These are phyloP conservation scores for Lactifluus hygrophoroides DNA, from an alignment of 768 basidiomycete genomes.

Conservation along the genomic window DNA sequence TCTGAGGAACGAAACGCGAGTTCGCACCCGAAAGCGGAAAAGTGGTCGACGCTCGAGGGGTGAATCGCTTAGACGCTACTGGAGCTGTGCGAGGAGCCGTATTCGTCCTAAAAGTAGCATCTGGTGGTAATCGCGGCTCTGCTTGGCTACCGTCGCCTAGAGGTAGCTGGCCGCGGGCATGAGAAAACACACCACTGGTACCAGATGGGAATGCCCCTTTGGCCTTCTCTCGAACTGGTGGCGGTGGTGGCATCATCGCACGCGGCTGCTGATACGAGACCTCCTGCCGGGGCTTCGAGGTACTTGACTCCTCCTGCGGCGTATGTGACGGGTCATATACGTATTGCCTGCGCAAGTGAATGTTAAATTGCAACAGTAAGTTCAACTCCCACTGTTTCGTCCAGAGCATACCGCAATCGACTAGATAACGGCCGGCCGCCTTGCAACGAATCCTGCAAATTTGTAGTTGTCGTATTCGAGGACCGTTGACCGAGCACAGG, in stretches of 20 bases:
- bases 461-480: not conserved
- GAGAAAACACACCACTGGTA: not conserved
- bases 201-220: not conserved
- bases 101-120: not conserved
- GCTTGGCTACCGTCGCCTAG: not conserved
- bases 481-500: conserved; percentile 33
- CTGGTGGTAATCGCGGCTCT: not conserved
- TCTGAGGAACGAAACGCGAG: conserved; percentile 18
- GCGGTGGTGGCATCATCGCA: conserved; percentile 27
- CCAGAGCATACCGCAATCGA: conserved; percentile 39
- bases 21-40: not conserved
- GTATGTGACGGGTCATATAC: conserved; percentile 48
- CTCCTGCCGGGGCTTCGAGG: conserved; percentile 24
- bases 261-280: conserved; percentile 18
- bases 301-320: conserved; percentile 32
- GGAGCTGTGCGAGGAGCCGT: not conserved
- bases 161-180: not conserved
- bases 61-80: not conserved
- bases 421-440: conserved; percentile 41
- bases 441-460: conserved; percentile 3
- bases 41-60: conserved; percentile 13
- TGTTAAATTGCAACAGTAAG: not conserved
- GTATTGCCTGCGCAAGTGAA: conserved; percentile 45
- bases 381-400: not conserved
- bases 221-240: conserved; percentile 16